Base-by-base conservation (phyloP, 495 filamentous ascomycete genomes). In the Penicillium odoratum region DNA sequence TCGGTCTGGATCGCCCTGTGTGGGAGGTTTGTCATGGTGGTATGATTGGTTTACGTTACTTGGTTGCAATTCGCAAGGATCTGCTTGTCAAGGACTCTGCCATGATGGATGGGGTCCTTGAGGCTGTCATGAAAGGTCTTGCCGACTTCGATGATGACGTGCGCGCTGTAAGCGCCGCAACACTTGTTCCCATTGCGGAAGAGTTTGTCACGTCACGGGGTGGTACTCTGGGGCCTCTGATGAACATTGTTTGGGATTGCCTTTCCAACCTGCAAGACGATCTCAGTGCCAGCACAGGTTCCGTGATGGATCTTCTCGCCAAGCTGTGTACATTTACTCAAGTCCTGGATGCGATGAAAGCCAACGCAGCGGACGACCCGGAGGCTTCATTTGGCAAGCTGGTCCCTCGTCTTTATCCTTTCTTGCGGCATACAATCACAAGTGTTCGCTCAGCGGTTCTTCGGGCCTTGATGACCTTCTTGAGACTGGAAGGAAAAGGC, bases 11-110 rank as follows among this genome's bases (percentile, higher is more conserved):
- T 4, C 80, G 80, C 11, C 86, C 86, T 7, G 76, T 90, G 16
- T 98, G 94, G 94, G 90, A 96, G 56, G 89, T 97, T 26, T 96
- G 93, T 66, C 95, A 98, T 72, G 94, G 94, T 57, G 94, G 95
- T 49, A 98, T 98, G 94, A 92, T 97, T 26, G 94, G 94, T 21
- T 75, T 98, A 55, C 80, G 92, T 62, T 98, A 98, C 65, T 80
- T 98, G 48, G 94, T 97, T 33, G 94, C 94, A 4, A 90, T 98
- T 43, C 87, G 94, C 43, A 96, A 91, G 61, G 93, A 98, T 71
- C 74, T 98, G 9, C 81, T 98, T 15, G 79, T 97, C 48, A 84
- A 89, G 58, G 87, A 97, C 62, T 78, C 81, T 16, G 80, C 85
- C 45, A 87, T 98, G 68, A 90, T 98, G 74, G 93, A 98, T 73